Base-by-base conservation (phyloP, 108 stramenopile genomes). In the Seminavis robusta region DNA sequence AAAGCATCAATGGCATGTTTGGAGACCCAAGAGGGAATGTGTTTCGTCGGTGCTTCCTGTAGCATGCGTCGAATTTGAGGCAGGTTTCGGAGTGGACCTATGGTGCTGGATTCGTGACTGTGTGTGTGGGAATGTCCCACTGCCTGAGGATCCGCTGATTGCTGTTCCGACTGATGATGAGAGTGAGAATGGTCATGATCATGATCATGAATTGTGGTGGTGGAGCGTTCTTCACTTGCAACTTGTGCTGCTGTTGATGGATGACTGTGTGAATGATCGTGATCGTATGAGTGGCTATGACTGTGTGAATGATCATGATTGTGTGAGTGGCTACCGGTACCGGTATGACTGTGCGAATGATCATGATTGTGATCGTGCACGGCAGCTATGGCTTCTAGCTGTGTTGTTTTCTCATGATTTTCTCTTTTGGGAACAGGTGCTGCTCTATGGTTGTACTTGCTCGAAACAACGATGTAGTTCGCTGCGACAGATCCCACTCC, bases 81-180 rank as follows among this genome's bases (percentile, higher is more conserved):
- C 9, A 95, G 62, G 65, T 90, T 94, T 26, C 95, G 86, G 9
- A 88, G 65, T 34, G 88, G 86, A 39, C 73, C 78, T 33, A 56
- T 48, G 16, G 52, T 30, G 21, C 27, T 38, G 3, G 21, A 49
- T 29, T 65, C 52, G 17, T 47, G 17, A 50, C 29, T 13, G 34
- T 67, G 69, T 15, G 33, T 30, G 43, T 79, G 77, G 36, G 15
- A 21, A 24, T 77, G 68, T 33, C 19, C 34, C 38, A 33, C 38
- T 16, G 25, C 28, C 45, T 71, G 47, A 29, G 48, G 34, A 49
- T 44, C 5, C 1, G 9, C 10, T 19, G 37, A 39, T 15, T 11
- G 19, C 33, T 49, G 16, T 33, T 32, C n/a, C 41, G 66, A 33
- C 13, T 46, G 31, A 41, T 41, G 39, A 38, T 21, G 8, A 25